These are phyloP conservation scores for Talaromyces rugulosus DNA, from an alignment of 2,329 filamentous ascomycete species.

Conservation along the genomic window DNA sequence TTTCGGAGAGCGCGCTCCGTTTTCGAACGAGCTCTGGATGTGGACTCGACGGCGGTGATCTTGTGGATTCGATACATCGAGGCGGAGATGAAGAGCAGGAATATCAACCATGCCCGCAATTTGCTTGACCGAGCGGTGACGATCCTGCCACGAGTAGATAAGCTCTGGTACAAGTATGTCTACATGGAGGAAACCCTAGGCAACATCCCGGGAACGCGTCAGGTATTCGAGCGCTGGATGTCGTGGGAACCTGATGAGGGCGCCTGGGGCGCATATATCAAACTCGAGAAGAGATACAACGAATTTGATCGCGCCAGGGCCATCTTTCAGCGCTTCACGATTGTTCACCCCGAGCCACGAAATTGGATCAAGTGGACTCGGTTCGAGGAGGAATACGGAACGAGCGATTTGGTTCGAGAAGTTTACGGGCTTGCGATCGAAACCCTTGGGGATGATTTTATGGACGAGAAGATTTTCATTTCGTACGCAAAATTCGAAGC, in stretches of 20 bases:
- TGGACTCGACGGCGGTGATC: slow-evolving; percentile 78
- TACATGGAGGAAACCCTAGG: slow-evolving; percentile 98
- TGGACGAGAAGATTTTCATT: slow-evolving; percentile 93
- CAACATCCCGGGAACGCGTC: slow-evolving; percentile 84
- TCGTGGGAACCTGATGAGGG: slow-evolving; percentile 95
- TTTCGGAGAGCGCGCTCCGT: slow-evolving; percentile 85
- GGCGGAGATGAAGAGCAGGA: slow-evolving; percentile 89
- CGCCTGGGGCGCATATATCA: slow-evolving; percentile 94
- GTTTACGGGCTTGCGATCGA: slow-evolving; percentile 88
- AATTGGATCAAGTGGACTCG: slow-evolving; percentile 99
- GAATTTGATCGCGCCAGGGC: slow-evolving; percentile 86
- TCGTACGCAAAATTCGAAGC: slow-evolving; percentile 93
- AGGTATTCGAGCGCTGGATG: slow-evolving; percentile 98
- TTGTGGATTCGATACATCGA: slow-evolving; percentile 94
- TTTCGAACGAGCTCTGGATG: slow-evolving; percentile 91
- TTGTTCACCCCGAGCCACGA: slow-evolving; percentile 87
- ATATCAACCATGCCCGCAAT: slow-evolving; percentile 96
- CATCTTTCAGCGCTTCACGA: slow-evolving; percentile 85
- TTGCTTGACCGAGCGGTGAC: slow-evolving; percentile 92
- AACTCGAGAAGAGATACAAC: slow-evolving; percentile 90
- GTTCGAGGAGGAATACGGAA: slow-evolving; percentile 94
- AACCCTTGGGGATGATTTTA: slow-evolving; percentile 85
- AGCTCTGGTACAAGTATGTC: slow-evolving; percentile 99
- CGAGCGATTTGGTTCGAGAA: slow-evolving; percentile 83
- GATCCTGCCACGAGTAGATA: slow-evolving; percentile 84